Evolutionary conservation across 768 basidiomycete species (phyloP), one percentile per base, ranked within the genome.

Genomic region (Russula dissimulans): DNA sequence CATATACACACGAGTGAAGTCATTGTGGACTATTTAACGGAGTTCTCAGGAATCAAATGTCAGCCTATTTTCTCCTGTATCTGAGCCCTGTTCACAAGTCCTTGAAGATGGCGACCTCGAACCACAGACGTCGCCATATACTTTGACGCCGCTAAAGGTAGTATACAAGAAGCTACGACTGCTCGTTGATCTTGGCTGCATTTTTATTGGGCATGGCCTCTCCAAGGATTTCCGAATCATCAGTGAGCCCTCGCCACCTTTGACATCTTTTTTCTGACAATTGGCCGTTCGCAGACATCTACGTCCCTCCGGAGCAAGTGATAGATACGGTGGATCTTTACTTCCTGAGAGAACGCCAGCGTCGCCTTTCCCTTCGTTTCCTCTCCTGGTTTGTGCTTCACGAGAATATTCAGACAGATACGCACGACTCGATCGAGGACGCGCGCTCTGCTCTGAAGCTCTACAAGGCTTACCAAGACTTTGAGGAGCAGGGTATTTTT

Each of bases 371-470:
- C 0, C 77, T 99, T 22, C 84, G 92, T 8, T 99, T 97, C 74
- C 79, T 98, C 29, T 84, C 94, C 0, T 99, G 94, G 92, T 93
- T 87, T 71, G 80, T 98, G n/a, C 77, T 98, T 10, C 81, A 87
- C 48, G 85, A 93, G 69, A 85, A 89, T 67, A 98, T 99, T 59
- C 95, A 98, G 71, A 89, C 82, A 3, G 92, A 93, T 22, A 91
- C 85, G 12, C 95, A 99, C 71, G 97, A 98, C 71, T 97, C 95
- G n/a, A 95, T 99, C 65, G 97, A 99, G 71, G 95, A 98, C 68
- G 92, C 94, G 0, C 80, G 83, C 7, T 91, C 89, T 6, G 94
- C 95, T 0, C 75, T 97, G 34, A 79, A 85, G 65, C 76, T 97
- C 36, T 97, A 89, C 74, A 87, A 91, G 70, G 84, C 86, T 3